Evolutionary conservation across 768 basidiomycete genomes (phyloP), one percentile per base, ranked within the genome.

Genomic region (Boletus tomentosulus): DNA sequence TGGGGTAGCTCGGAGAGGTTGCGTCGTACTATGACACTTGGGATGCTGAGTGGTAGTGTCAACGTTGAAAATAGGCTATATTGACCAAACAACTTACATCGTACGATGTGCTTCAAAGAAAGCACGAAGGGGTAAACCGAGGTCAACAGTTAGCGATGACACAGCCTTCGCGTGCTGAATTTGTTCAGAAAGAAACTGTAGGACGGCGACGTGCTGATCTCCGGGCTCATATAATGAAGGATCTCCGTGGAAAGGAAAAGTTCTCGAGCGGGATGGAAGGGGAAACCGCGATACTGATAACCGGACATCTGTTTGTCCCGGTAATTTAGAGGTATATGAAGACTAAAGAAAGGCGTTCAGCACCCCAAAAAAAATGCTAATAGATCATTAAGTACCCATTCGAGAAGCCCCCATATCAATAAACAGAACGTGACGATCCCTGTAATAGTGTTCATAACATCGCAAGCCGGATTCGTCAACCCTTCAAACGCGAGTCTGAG

Each of bases 101-200:
- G 41, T 15, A 50, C 51, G 56, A 48, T 68, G 59, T 35, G 46
- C 33, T 16, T 68, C 58, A 2, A 65, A 50, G 44, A 71, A 61
- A 24, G 54, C 22, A 19, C 52, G 64, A 33, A 69, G 55, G 7
- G 58, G 61, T 35, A 53, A 42, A 33, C 60, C 61, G 19, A 71
- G 54, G 12, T 56, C 38, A 15, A 47, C 44, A 28, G 58, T 66
- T 22, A 68, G 41, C 1, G 61, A 61, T 4, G 66, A 62, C 25
- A 68, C 27, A 30, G 54, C 55, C n/a, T 55, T 70, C 13, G 68
- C 62, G 10, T 71, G 66, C 15, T 58, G 56, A 12, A 66, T 61
- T 44, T 71, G 68, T 16, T 66, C 68, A 1, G 56, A 60, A 38
- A 70, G 48, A 27, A 71, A 71, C 27, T 57, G 55, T n/a, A 63